These are phyloP conservation scores for Phytophthora tentaculata DNA, from an alignment of 352 stramenopile species.

Conservation along the genomic window DNA sequence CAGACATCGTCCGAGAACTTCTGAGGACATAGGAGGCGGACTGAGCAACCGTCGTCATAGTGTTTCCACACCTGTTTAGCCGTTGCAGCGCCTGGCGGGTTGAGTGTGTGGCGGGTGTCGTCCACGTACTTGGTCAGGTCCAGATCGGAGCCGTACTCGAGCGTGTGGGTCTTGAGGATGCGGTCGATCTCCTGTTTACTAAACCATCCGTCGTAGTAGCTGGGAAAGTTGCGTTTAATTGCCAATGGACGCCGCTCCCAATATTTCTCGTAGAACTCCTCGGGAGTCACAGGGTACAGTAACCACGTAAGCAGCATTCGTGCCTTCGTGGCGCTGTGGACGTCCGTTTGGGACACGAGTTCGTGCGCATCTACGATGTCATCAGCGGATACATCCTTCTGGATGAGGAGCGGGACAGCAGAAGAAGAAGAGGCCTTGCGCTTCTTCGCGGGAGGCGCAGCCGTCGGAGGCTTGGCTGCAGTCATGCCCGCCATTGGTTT, in stretches of 20 bases:
- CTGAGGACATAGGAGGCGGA: conserved; percentile 94
- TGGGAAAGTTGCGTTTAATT: conserved; percentile 71
- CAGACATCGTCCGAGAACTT: conserved; percentile 90
- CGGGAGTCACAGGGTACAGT: conserved; percentile 77
- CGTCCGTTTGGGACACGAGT: conserved; percentile 56
- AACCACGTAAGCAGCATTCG: conserved; percentile 88
- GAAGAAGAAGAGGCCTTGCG: conserved; percentile 47
- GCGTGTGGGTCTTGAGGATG: conserved; percentile 77
- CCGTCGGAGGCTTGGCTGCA: conserved; percentile 16
- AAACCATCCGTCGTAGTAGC: conserved; percentile 87
- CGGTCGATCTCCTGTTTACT: conserved; percentile 73
- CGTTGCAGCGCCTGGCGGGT: conserved; percentile 60
- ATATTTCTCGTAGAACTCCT: conserved; percentile 94
- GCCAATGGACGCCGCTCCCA: conserved; percentile 93
- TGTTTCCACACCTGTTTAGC: conserved; percentile 81
- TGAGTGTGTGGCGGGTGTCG: conserved; percentile 73
- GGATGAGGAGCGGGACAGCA: conserved; percentile 48
- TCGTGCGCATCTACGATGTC: conserved; percentile 68
- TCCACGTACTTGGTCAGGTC: conserved; percentile 91
- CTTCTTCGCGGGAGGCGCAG: conserved; percentile 54
- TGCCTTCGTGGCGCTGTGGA: conserved; percentile 74
- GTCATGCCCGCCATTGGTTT: conserved; percentile 53
- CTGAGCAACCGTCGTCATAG: conserved; percentile 87
- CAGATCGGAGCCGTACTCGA: conserved; percentile 83
- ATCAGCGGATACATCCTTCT: conserved; percentile 46